Base-by-base conservation (phyloP, 2,329 filamentous ascomycete genomes). In the Graphilbum ipis-grandicollis region DNA sequence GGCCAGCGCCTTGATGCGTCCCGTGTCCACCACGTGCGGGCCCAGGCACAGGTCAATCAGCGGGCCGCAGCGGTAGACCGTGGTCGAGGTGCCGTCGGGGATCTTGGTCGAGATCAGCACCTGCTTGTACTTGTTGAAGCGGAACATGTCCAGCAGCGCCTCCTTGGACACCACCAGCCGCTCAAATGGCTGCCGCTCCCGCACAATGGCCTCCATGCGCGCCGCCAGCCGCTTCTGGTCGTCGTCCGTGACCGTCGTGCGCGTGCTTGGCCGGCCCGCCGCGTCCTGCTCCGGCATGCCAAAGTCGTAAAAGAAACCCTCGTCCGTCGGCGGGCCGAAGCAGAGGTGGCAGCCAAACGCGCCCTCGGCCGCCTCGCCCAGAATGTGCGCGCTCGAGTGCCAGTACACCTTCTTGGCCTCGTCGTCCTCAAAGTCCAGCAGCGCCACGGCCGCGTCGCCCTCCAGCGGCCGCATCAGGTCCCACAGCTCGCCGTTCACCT, bases 271-370 rank as follows among this genome's bases (percentile, higher is more conserved):
- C 34, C 37, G 51, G 59, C 44, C 43, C 19, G 34, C 30, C 36
- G 22, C 41, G 40, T 44, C 63, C 38, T 76, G 75, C 29, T 79
- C 76, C 33, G 79, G 72, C 32, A 83, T 66, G 23, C 80, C 80
- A 86, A 96, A 94, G 59, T 96, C 84, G 58, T 94, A 96, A 66
- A 93, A 94, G 66, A 93, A 94, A 29, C 85, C 88, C 56, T 86
- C 79, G 37, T 85, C 75, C 32, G 88, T 85, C 26, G 84, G 90
- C 25, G 90, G 90, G 19, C 90, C 90, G 54, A 94, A 92, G 56
- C 85, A 94, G 33, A 94, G 71, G 49, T 82, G 78, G 60, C 88
- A 94, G 41, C 85, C 83, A 53, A 85, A 98, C 50, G 85, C 72
- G 52, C 80, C 72, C 60, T 98, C 90, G 35, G 79, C 81, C 41